These are phyloP conservation scores for Exophiala bonariae DNA, from an alignment of 2,329 filamentous ascomycete genomes.

Conservation along the genomic window DNA sequence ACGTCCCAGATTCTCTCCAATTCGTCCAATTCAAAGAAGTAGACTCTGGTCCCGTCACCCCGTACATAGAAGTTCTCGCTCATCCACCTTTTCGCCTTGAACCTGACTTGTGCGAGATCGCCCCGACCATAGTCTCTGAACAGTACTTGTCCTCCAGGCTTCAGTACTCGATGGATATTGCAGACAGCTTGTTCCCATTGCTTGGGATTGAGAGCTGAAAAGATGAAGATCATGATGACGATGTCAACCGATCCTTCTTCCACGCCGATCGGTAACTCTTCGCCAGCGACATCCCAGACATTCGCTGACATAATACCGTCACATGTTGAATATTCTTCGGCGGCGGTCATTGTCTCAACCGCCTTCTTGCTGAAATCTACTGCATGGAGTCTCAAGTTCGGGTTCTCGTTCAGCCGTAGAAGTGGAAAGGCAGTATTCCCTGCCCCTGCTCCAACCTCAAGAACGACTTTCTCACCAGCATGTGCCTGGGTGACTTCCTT, in stretches of 20 bases:
- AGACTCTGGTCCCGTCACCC: constrained; percentile 92
- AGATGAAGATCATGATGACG: constrained; percentile 94
- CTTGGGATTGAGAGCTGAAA: constrained; percentile 80
- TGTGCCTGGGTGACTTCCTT: constrained; percentile 69
- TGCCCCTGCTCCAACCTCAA: constrained; percentile 93
- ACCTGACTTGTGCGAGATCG: constrained; percentile 92
- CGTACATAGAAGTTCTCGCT: constrained; percentile 97
- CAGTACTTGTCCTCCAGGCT: constrained; percentile 87
- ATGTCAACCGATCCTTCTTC: constrained; percentile 81
- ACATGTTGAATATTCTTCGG: constrained; percentile 71
- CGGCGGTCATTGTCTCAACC: constrained; percentile 83
- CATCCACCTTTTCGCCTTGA: constrained; percentile 91
- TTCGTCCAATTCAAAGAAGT: constrained; percentile 92
- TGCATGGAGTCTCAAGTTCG: constrained; percentile 78
- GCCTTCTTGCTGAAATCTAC: constrained; percentile 96
- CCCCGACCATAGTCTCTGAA: constrained; percentile 97
- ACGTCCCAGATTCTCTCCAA: constrained; percentile 75
- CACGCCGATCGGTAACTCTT: constrained; percentile 72
- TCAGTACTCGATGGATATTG: constrained; percentile 80
- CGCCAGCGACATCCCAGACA: constrained; percentile 85
- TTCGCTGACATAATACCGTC: constrained; percentile 71
- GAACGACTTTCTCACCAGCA: constrained; percentile 67
- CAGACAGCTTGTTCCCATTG: constrained; percentile 82
- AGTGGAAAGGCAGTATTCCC: constrained; percentile 97
- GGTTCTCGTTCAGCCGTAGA: constrained; percentile 79